Conservation (phyloP, 495 filamentous ascomycete species). For the Penicillium canariense region DNA sequence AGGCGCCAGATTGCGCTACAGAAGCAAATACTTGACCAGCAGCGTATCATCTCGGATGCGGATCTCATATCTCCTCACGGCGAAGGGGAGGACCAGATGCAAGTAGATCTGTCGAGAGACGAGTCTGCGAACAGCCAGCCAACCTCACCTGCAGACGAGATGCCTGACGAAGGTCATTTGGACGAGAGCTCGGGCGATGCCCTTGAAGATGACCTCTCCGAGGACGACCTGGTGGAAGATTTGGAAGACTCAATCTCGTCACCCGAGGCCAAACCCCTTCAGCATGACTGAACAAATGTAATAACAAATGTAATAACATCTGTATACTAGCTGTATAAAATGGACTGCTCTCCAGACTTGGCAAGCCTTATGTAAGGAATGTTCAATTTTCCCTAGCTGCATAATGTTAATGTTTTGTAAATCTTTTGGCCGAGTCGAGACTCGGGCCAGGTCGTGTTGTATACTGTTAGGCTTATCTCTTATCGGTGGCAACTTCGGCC, state of each 20-base stretch:
- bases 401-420: too few relatives aligned
- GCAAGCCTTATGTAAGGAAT: too few relatives aligned
- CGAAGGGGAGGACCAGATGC: conserved; percentile 13
- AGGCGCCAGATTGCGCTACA: conserved; percentile 42
- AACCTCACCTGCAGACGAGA: not conserved
- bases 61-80: conserved; percentile 13
- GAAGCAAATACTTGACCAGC: conserved; percentile 36
- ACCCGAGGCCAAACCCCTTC: not conserved
- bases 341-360: conserved; percentile 1
- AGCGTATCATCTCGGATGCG: conserved; percentile 21
- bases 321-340: conserved; percentile 27
- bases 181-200: conserved; percentile 1
- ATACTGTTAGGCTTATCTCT: conserved; percentile 35
- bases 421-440: not conserved
- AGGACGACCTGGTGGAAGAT: conserved; percentile 2
- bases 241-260: not conserved
- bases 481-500: conserved; percentile 43
- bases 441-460: not conserved
- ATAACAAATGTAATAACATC: not conserved
- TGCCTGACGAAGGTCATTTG: not conserved
- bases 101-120: not conserved
- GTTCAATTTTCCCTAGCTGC: too few relatives aligned
- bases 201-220: not conserved
- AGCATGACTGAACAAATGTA: not conserved
- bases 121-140: not conserved